Percentiles rank a stretch among this genome's conserved stretches.
These are phyloP conservation scores for Psilocybe mexicana DNA, from an alignment of 1,284 basidiomycete species.

Conservation along the genomic window DNA sequence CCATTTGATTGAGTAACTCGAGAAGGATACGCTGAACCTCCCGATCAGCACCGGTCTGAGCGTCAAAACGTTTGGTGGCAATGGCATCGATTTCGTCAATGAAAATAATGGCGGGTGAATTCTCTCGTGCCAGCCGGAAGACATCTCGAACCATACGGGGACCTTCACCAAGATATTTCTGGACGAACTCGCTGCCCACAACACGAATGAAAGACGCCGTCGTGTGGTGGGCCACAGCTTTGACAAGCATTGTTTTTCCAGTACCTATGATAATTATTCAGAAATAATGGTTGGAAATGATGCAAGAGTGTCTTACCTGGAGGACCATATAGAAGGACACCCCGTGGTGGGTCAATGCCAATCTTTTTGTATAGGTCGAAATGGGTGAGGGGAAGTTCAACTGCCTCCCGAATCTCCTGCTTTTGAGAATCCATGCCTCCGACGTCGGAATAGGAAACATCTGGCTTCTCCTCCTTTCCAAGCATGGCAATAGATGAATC, in stretches of 20 bases:
- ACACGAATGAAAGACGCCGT: slow-evolving; percentile 98
- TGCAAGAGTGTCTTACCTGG: slow-evolving; percentile 58
- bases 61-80: slow-evolving; percentile 99
- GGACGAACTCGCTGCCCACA: slow-evolving; percentile 97
- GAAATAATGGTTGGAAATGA: neutral
- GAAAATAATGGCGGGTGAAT: slow-evolving; percentile 98
- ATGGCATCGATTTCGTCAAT: slow-evolving; percentile 99
- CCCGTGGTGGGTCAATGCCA: slow-evolving; percentile 97
- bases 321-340: slow-evolving; percentile 91
- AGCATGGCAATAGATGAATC: slow-evolving; percentile 97
- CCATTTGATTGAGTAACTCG: slow-evolving; percentile 99
- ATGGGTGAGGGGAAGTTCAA: slow-evolving; percentile 96
- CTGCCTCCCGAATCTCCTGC: slow-evolving; percentile 98
- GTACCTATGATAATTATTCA: slow-evolving; percentile 65
- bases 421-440: slow-evolving; percentile 99
- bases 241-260: slow-evolving; percentile 99
- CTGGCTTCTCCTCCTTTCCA: slow-evolving; percentile 90
- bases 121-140: slow-evolving; percentile 96
- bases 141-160: slow-evolving; percentile 99
- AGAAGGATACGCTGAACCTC: slow-evolving; percentile 99
- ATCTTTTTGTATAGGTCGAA: slow-evolving; percentile 99
- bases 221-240: slow-evolving; percentile 97
- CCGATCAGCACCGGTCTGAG: slow-evolving; percentile 97
- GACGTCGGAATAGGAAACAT: slow-evolving; percentile 88
- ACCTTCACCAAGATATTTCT: slow-evolving; percentile 99